Conservation (phyloP, 1,139 yeast species). For the Protomyces inundatus region DNA sequence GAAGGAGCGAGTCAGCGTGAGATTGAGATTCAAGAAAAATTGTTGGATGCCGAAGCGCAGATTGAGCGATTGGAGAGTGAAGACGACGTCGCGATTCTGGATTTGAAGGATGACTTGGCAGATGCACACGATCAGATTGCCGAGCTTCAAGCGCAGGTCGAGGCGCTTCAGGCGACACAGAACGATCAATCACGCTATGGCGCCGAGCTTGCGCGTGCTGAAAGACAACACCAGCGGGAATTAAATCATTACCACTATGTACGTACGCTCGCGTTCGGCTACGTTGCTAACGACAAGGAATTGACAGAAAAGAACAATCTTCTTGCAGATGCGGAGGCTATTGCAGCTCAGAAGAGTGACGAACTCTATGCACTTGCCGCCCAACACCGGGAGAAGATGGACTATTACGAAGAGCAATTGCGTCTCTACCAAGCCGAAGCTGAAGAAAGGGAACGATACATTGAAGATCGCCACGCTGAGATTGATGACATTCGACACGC, state of each 20-base stretch:
- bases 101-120: neutral
- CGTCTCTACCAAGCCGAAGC: neutral
- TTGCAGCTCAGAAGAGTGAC: too few species aligned
- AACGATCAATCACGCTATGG: too few species aligned
- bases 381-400: neutral
- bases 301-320: neutral
- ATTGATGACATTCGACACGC: slow-evolving; percentile 12
- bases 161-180: neutral
- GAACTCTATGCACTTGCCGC: too few species aligned
- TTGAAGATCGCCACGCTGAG: slow-evolving; percentile 18
- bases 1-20: neutral
- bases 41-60: neutral
- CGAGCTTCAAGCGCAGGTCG: neutral
- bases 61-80: neutral
- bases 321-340: neutral
- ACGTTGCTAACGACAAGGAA: neutral
- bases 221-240: too few species aligned
- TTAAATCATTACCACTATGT: too few species aligned
- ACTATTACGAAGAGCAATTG: neutral
- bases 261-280: neutral
- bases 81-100: slow-evolving; percentile 9
- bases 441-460: slow-evolving; percentile 12
- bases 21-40: neutral
- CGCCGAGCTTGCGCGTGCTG: too few species aligned
- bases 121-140: neutral